Base-by-base conservation (phyloP, 768 basidiomycete species). In the Boletus sensibilis region DNA sequence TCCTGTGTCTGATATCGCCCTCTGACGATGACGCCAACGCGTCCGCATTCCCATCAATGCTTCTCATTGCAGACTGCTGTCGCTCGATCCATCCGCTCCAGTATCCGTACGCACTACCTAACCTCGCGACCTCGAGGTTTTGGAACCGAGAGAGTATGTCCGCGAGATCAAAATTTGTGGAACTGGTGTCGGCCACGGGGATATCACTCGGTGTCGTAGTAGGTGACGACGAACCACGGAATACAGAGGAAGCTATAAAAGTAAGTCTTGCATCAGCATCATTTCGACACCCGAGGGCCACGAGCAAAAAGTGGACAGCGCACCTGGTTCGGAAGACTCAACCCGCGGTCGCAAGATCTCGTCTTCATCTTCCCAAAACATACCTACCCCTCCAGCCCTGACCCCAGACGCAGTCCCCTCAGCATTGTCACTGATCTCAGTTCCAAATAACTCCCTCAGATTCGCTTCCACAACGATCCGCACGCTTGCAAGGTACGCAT, bases 391-490 rank as follows among this genome's bases (percentile, higher is more conserved):
- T 18, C 57, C 65, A 1, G 45, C 5, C 27, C 35, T 12, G 23
- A 25, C 39, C 16, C 52, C 58, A 5, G 52, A 35, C n/a, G 31
- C 33, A 14, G 34, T 4, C 13, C 5, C 20, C n/a, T 50, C 56
- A 0, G 18, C 42, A 27, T 39, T 20, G n/a, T 54, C 41, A 11
- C 3, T 18, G 39, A 40, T 16, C 31, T 35, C 50, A 1, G 18
- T 27, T 6, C 53, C 60, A 29, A 76, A 71, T 4, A 73, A 49
- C 12, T 81, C 80, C 12, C 69, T 72, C 55, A 84, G 52, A 55
- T 83, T 85, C 33, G 75, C 73, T 60, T 85, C 82, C 16, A 84
- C 73, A 11, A 83, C 70, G 23, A 78, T 69, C 13, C 83, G 76
- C 10, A 74, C 81, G 14, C 80, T 78, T 3, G 80, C 74, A 13